Base-by-base conservation (phyloP, 441 rosid genomes). In the Adansonia madagascariensis region DNA sequence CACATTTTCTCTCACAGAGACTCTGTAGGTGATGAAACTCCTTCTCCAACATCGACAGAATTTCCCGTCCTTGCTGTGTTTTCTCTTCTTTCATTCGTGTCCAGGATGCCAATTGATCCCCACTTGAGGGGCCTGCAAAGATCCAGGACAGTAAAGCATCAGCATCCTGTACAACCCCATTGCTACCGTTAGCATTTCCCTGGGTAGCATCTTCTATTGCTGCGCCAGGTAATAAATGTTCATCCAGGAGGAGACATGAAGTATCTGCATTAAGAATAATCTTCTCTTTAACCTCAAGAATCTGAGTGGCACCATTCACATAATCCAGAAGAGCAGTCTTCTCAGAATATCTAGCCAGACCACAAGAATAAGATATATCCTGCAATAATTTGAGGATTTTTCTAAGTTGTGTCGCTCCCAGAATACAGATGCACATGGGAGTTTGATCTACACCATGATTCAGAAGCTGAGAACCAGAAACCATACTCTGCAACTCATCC, bases 361-460 rank as follows among this genome's bases (percentile, higher is more conserved):
- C 91, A 85, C 97, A 91, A 76, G 91, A 85, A 82, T 87, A 89
- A 79, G 94, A 89, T 66, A 94, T 61, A 64, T 92, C 98, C 88
- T 92, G 98, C 85, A 96, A 84, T 88, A 90, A 96, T 79, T 91
- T 91, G 46, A 92, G 89, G 79, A 94, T 88, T 85, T 90, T 94
- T 86, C 72, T 83, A 76, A 94, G 99, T 79, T 90, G 97, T 53
- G 82, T 66, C 60, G 92, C 94, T 79, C 93, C 97, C 81, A 96
- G 80, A 80, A 95, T 89, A 89, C 95, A 88, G 55, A 94, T 92
- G 86, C 94, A 91, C 53, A 85, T 50, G 9, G 91, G 97, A 74
- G 94, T 85, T 80, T 88, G 93, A 78, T 85, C 91, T 67, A 94
- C 81, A 57, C 88, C 91, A 61, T 77, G 82, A 81, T 80, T 86